Evolutionary conservation across 805 yeast genomes (phyloP), one percentile per base, ranked within the genome.

Genomic region (Wickerhamomyces sydowiorum): DNA sequence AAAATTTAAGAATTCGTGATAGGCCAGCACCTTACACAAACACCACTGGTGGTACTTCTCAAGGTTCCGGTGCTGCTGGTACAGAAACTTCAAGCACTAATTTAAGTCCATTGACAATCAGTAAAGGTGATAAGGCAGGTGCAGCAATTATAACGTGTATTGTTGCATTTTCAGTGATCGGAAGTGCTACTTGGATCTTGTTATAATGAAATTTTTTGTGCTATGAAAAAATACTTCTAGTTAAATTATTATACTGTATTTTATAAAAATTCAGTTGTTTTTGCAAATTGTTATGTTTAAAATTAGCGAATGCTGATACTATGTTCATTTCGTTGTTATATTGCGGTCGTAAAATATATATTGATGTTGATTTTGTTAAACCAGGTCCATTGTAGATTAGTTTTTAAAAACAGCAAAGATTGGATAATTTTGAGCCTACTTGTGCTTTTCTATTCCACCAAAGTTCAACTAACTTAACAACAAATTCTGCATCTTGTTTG

Each of bases 1-100:
- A 62, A 36, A 69, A 65, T 34, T 51, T 70, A 33, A 53, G 61
- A 48, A 53, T 61, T 13, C 43, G 61, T 45, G 58, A 56, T 31
- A 52, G 61, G 59, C 69, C 71, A 4, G 72, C 76, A 23, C 91
- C 93, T 2, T 74, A 69, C 43, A 74, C 89, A 3, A 73, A 78
- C 25, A 45, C 57, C 6, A 67, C 69, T 18, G 93, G 93, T 38
- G 95, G 86, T 27, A 64, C 86, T 2, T 81, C 89, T 0, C 40
- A 51, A 8, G 87, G 88, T 42, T 70, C 76, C 53, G 74, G 78
- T 5, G 69, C 76, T 33, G 88, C 84, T 15, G 95, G 93, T 40
- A 67, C 76, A 29, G 64, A 64, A 41, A 51, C 67, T 9, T 39
- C 62, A 5, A 49, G 47, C 14, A 57, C 69, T 2, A 62, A 62